Percentiles rank a stretch among this genome's conserved stretches.
phyloP scores from a whole-genome alignment of 2,329 filamentous ascomycete genomes.

The Polychaeton citri region DNA sequence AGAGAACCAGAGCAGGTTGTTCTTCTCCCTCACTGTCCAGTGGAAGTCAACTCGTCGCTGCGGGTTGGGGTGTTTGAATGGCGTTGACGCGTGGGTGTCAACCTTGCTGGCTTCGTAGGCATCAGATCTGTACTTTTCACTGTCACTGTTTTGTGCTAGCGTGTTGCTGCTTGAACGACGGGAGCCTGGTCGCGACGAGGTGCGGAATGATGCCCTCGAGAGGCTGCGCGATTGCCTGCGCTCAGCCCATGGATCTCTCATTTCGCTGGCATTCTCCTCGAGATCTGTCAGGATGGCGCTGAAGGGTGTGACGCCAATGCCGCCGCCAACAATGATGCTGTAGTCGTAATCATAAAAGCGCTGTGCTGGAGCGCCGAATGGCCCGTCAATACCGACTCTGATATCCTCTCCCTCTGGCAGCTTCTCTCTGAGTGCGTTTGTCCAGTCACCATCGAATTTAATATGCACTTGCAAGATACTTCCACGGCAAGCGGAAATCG shows the following conservation, averaged over 20 bases:
- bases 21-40: slow-evolving; percentile 46
- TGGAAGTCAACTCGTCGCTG: slow-evolving; percentile 43
- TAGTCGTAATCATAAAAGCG: slow-evolving; percentile 46
- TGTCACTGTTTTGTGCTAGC: background rate
- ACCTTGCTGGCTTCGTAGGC: background rate
- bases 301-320: slow-evolving; percentile 46
- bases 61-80: slow-evolving; percentile 18
- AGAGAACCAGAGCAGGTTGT: slow-evolving; percentile 45
- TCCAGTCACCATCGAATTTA: slow-evolving; percentile 48
- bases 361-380: slow-evolving; percentile 45
- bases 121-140: background rate
- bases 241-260: slow-evolving; percentile 10
- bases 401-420: slow-evolving; percentile 28
- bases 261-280: slow-evolving; percentile 24
- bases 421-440: slow-evolving; percentile 31
- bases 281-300: slow-evolving; percentile 44
- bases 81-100: background rate
- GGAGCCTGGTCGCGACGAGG: background rate
- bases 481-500: slow-evolving; percentile 41
- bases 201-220: background rate
- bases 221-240: background rate
- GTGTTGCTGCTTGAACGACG: background rate
- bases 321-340: slow-evolving; percentile 42
- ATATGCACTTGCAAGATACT: slow-evolving; percentile 43
- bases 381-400: slow-evolving; percentile 42